Conservation (phyloP, 2,329 filamentous ascomycete genomes). For the Xylaria sp. region DNA sequence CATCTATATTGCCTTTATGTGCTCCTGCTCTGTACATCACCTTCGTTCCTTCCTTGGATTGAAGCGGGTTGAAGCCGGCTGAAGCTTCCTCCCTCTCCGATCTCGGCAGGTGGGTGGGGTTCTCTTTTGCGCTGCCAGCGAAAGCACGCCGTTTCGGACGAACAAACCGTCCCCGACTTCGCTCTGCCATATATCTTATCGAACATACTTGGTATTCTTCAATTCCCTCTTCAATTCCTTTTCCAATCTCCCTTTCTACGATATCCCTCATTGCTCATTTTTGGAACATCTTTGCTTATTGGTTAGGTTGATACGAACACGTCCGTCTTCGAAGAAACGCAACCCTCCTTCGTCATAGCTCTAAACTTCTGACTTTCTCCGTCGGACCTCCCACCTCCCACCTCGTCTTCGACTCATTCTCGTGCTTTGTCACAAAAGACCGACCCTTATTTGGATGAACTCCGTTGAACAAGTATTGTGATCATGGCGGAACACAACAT, state of each 20-base stretch:
- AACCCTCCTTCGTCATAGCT: neutral
- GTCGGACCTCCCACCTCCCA: slow-evolving; percentile 14
- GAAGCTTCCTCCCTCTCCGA: neutral
- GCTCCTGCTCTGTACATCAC: neutral
- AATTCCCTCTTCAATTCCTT: no score
- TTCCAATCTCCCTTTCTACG: no score
- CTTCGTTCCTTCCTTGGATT: neutral
- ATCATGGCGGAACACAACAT: slow-evolving; percentile 3
- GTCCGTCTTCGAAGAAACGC: no score
- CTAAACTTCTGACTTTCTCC: slow-evolving; percentile 14
- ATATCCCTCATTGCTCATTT: no score
- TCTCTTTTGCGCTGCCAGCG: no score
- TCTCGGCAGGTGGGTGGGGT: neutral
- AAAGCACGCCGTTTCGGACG: no score
- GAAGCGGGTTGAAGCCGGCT: neutral
- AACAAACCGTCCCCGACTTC: no score
- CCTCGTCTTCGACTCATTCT: neutral
- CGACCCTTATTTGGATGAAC: slow-evolving; percentile 17
- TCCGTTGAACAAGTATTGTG: slow-evolving; percentile 14
- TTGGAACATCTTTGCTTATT: no score
- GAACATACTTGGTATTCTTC: no score
- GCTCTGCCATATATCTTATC: no score
- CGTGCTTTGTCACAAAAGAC: slow-evolving; percentile 15
- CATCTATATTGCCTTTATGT: neutral
- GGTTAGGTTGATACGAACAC: no score